Evolutionary conservation across 202 grass and related monocot genomes (phyloP).

Genomic region (Panicum virgatum): DNA sequence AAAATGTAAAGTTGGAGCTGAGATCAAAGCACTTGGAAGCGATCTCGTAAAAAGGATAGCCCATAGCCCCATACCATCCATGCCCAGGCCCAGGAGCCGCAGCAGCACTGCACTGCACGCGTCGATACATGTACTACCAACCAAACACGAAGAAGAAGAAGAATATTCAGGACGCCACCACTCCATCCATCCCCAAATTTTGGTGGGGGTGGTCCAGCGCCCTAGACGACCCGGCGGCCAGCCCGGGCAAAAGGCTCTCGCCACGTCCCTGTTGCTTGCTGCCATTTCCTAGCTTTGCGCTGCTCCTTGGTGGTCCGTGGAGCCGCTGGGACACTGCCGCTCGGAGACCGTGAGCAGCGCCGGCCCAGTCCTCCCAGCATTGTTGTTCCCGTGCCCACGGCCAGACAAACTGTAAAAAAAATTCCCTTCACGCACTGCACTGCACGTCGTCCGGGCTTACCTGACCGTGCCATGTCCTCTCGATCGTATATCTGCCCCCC

Average conservation of each 20-base stretch:
- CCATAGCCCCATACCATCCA: too few species aligned
- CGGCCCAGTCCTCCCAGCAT: conserved; percentile 9
- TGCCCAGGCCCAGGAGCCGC: too few species aligned
- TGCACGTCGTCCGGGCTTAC: background rate
- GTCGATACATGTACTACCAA: background rate
- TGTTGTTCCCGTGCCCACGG: background rate
- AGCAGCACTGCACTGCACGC: background rate
- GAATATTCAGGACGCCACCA: conserved; percentile 7
- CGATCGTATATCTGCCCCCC: too few species aligned
- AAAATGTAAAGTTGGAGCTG: background rate
- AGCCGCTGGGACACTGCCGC: conserved; percentile 12
- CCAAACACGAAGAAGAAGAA: background rate
- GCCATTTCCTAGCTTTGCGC: background rate
- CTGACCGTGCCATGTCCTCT: background rate
- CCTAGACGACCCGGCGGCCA: background rate
- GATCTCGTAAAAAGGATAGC: background rate
- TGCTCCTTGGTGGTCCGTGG: conserved; percentile 29
- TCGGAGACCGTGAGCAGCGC: conserved; percentile 10
- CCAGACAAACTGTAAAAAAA: conserved; percentile 16
- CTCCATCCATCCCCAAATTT: background rate
- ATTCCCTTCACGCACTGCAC: background rate
- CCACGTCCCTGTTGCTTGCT: conserved; percentile 44
- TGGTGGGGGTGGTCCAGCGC: conserved; percentile 30
- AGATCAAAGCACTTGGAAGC: background rate
- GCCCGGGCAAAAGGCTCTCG: conserved; percentile 21